Evolutionary conservation across 1,284 basidiomycete genomes (phyloP).

Genomic region (Pseudozyma hubeiensis): DNA sequence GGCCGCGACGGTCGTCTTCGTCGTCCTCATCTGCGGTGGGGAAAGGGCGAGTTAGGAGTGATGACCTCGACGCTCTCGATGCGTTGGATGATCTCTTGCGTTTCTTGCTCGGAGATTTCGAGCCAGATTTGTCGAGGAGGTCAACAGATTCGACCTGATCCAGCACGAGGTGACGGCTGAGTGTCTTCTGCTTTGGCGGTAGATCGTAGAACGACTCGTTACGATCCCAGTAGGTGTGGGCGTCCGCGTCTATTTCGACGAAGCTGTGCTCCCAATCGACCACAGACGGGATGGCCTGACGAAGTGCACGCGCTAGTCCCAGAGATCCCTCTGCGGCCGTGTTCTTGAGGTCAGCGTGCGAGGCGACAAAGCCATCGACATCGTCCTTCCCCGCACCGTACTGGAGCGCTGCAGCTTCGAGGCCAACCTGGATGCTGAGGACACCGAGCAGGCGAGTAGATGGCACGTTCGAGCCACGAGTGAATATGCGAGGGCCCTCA

Average conservation of each 20-base stretch:
- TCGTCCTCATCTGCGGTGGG: not conserved
- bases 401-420: slow-evolving; percentile 41
- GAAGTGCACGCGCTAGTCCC: slow-evolving; percentile 26
- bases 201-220: slow-evolving; percentile 41
- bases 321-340: slow-evolving; percentile 25
- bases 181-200: slow-evolving; percentile 32
- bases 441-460: slow-evolving; percentile 34
- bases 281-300: slow-evolving; percentile 27
- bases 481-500: not conserved
- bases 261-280: slow-evolving; percentile 43
- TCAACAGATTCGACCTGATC: slow-evolving; percentile 32
- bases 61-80: slow-evolving; percentile 2
- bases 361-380: slow-evolving; percentile 44
- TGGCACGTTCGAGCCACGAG: not conserved
- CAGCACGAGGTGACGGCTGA: slow-evolving; percentile 36
- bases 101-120: slow-evolving; percentile 27
- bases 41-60: not conserved
- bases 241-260: slow-evolving; percentile 25
- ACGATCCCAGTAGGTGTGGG: slow-evolving; percentile 43
- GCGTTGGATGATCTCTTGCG: slow-evolving; percentile 21
- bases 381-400: slow-evolving; percentile 27
- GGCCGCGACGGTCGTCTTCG: not conserved
- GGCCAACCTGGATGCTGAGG: slow-evolving; percentile 36
- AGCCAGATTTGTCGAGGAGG: slow-evolving; percentile 9
- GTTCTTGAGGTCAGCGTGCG: slow-evolving; percentile 30